These are phyloP conservation scores for Naganishia onofrii DNA, from an alignment of 768 basidiomycete genomes.

Conservation along the genomic window DNA sequence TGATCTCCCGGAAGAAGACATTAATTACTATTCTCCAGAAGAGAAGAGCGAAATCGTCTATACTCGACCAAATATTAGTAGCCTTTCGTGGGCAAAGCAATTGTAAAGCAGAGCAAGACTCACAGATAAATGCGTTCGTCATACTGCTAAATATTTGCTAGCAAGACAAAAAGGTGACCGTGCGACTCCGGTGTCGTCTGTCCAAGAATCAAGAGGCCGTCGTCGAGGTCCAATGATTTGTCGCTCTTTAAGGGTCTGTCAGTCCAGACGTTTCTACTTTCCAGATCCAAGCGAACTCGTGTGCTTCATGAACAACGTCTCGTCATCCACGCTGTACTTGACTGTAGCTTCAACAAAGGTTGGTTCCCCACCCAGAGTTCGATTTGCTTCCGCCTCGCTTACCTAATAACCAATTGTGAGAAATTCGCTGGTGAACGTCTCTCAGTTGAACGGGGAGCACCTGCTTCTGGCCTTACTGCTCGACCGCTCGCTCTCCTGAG, in stretches of 20 bases:
- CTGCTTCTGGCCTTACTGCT: neutral
- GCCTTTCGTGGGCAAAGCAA: too few species aligned
- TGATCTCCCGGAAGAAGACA: conserved; percentile 94
- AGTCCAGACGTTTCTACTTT: too few species aligned
- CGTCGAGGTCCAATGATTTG: too few species aligned
- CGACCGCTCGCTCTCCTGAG: too few species aligned
- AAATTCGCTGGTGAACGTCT: neutral
- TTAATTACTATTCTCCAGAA: conserved; percentile 82
- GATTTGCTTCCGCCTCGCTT: neutral
- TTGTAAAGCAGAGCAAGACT: neutral
- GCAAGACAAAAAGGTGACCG: neutral
- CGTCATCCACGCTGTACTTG: too few species aligned
- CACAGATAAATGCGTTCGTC: conserved; percentile 26
- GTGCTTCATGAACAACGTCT: neutral
- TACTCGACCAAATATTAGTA: neutral
- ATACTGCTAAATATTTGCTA: neutral
- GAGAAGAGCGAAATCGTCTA: conserved; percentile 72
- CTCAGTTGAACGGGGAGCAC: neutral
- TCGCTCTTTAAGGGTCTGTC: too few species aligned
- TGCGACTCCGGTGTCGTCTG: too few species aligned
- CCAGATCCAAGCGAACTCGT: too few species aligned
- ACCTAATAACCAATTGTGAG: neutral
- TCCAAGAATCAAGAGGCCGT: too few species aligned
- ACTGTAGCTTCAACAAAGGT: too few species aligned
- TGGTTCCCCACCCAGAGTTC: neutral